Percentiles rank a stretch among this genome's conserved stretches.
Evolutionary conservation across 1,139 yeast genomes (phyloP).

Genomic region (Scheffersomyces segobiensis): DNA sequence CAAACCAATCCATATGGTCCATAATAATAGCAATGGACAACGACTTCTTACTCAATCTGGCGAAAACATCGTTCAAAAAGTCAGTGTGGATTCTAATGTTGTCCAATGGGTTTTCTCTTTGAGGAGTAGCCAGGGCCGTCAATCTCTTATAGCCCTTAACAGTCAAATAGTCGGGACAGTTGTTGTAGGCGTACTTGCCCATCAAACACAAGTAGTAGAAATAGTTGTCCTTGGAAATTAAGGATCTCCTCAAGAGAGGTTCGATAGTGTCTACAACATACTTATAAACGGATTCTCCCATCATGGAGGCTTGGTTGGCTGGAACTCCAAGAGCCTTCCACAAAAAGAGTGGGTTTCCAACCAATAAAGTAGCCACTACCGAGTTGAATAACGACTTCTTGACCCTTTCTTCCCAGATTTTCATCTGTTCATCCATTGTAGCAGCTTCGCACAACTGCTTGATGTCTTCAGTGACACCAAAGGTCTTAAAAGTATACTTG

Average conservation of each 20-base stretch:
- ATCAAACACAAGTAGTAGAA: conserved; percentile 70
- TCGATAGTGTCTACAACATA: conserved; percentile 79
- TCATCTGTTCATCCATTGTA: conserved; percentile 60
- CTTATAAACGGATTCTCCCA: conserved; percentile 68
- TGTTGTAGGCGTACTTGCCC: conserved; percentile 60
- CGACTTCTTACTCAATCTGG: conserved; percentile 59
- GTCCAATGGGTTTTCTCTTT: conserved; percentile 49
- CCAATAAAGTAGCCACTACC: conserved; percentile 60
- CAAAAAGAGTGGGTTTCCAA: conserved; percentile 78
- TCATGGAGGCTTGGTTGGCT: conserved; percentile 77
- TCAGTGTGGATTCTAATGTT: conserved; percentile 79
- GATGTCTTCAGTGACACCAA: conserved; percentile 56
- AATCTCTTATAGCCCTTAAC: conserved; percentile 55
- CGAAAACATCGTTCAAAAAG: conserved; percentile 71
- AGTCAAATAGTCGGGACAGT: conserved; percentile 78
- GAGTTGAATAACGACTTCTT: conserved; percentile 74
- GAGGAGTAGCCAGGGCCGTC: conserved; percentile 28
- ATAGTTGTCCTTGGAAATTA: conserved; percentile 72
- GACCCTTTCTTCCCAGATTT: conserved; percentile 61
- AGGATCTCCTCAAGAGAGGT: conserved; percentile 64
- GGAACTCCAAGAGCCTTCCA: conserved; percentile 92
- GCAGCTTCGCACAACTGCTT: conserved; percentile 57
- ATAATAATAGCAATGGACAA: conserved; percentile 77
- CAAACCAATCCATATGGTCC: conserved; percentile 95
- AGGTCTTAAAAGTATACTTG: conserved; percentile 53